Percentiles rank a stretch among this genome's conserved stretches.
phyloP scores from a whole-genome alignment of 768 basidiomycete genomes.

The Glaciozyma antarctica region DNA sequence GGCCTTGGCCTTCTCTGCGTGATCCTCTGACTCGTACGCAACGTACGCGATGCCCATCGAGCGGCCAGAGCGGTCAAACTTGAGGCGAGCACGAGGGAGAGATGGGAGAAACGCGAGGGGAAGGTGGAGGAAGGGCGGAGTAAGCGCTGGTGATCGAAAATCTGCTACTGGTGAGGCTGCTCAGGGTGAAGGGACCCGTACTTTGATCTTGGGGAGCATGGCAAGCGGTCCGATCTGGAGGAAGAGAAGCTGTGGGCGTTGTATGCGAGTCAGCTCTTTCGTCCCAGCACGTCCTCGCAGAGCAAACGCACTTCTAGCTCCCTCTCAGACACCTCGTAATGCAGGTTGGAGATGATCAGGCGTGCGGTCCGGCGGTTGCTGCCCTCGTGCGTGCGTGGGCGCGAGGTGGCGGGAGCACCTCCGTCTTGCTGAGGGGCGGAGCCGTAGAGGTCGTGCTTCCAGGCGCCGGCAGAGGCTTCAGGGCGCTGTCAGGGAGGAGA shows the following conservation, averaged over 20 bases:
- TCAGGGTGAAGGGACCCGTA: slow-evolving; percentile 19
- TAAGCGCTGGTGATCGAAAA: neutral
- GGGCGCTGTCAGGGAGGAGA: no score
- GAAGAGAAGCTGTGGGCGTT: slow-evolving; percentile 27
- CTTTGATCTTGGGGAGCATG: slow-evolving; percentile 33
- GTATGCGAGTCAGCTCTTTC: neutral
- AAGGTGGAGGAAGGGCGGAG: slow-evolving; percentile 6
- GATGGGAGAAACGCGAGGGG: neutral
- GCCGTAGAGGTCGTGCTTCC: slow-evolving; percentile 9
- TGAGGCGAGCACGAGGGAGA: neutral
- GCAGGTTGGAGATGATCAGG: slow-evolving; percentile 32
- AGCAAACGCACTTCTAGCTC: slow-evolving; percentile 32
- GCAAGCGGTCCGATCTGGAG: slow-evolving; percentile 33
- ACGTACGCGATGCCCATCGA: slow-evolving; percentile 32
- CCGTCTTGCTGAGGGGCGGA: neutral
- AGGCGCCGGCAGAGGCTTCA: neutral
- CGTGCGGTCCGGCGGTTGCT: slow-evolving; percentile 3
- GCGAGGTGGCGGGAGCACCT: neutral
- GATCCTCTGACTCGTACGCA: slow-evolving; percentile 21
- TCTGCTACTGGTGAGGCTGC: neutral
- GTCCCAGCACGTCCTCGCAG: neutral
- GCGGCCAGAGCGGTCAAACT: slow-evolving; percentile 36
- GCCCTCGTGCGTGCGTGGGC: neutral
- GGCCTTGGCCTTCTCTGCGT: slow-evolving; percentile 31
- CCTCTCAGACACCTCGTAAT: slow-evolving; percentile 36